Evolutionary conservation across 2,329 filamentous ascomycete genomes (phyloP).

Genomic region (Nemania sp.): DNA sequence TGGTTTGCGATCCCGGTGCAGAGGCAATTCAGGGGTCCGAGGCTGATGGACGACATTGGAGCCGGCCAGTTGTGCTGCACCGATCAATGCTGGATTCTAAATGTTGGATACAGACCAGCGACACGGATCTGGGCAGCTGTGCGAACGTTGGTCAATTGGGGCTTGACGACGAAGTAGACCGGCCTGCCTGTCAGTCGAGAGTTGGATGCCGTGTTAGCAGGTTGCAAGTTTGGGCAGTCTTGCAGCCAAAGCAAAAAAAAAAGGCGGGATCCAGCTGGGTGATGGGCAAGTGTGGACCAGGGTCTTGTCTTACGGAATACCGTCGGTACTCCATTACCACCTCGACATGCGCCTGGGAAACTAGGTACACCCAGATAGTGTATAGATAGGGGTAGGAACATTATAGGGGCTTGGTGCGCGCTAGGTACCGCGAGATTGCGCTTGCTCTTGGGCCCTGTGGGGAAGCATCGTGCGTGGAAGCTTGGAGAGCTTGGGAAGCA

Average conservation of each 20-base stretch:
- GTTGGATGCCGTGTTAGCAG: background rate
- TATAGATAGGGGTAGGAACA: too few species aligned
- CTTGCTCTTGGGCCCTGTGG: background rate
- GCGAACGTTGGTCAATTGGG: background rate
- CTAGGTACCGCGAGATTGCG: background rate
- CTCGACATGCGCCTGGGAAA: too few species aligned
- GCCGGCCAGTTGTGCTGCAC: constrained; percentile 13
- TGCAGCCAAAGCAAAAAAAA: background rate
- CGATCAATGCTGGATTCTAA: background rate
- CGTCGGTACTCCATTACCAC: too few species aligned
- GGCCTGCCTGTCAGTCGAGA: background rate
- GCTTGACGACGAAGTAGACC: background rate
- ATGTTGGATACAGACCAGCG: background rate
- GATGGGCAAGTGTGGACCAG: background rate
- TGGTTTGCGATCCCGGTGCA: constrained; percentile 31
- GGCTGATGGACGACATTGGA: constrained; percentile 36
- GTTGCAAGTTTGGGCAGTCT: background rate
- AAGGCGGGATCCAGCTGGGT: constrained; percentile 5
- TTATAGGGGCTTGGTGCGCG: background rate
- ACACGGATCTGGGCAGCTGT: background rate
- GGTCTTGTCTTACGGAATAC: constrained; percentile 2
- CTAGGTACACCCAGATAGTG: too few species aligned
- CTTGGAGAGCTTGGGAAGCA: background rate
- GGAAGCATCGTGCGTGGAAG: background rate
- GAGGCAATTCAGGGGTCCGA: constrained; percentile 35